Percentiles rank a stretch among this genome's conserved stretches.
These are phyloP conservation scores for Clathrospora elynae DNA, from an alignment of 2,329 filamentous ascomycete species.

Conservation along the genomic window DNA sequence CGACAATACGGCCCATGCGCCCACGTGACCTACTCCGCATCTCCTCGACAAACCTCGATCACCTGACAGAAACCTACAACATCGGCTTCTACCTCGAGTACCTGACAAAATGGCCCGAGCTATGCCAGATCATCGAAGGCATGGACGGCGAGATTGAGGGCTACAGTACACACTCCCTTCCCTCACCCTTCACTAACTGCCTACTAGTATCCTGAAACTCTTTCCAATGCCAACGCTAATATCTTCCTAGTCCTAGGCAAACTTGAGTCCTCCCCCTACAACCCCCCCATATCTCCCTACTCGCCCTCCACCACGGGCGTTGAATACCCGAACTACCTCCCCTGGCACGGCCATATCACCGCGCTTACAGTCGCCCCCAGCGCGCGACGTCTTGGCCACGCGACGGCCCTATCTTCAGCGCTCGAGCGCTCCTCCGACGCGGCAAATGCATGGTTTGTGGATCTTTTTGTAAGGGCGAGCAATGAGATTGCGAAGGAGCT, in stretches of 20 bases:
- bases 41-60: conserved; percentile 94
- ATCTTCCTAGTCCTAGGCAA: conserved; percentile 96
- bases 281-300: conserved; percentile 73
- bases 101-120: conserved; percentile 90
- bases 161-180: conserved; percentile 71
- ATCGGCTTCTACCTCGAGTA: conserved; percentile 95
- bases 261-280: conserved; percentile 79
- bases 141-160: conserved; percentile 86
- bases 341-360: conserved; percentile 99
- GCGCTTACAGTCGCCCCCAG: conserved; percentile 89
- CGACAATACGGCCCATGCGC: conserved; percentile 78
- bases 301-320: conserved; percentile 56
- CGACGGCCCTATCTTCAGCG: conserved; percentile 78
- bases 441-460: conserved; percentile 90
- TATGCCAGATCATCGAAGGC: conserved; percentile 92
- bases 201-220: not conserved
- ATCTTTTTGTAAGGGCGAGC: conserved; percentile 88
- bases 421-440: conserved; percentile 83
- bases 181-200: not conserved
- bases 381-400: conserved; percentile 83
- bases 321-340: conserved; percentile 73
- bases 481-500: conserved; percentile 86
- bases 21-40: conserved; percentile 77
- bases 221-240: conserved; percentile 1
- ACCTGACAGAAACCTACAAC: conserved; percentile 97